Conservation (phyloP, 73 alveolate species). For the Paramecium primaurelia region DNA sequence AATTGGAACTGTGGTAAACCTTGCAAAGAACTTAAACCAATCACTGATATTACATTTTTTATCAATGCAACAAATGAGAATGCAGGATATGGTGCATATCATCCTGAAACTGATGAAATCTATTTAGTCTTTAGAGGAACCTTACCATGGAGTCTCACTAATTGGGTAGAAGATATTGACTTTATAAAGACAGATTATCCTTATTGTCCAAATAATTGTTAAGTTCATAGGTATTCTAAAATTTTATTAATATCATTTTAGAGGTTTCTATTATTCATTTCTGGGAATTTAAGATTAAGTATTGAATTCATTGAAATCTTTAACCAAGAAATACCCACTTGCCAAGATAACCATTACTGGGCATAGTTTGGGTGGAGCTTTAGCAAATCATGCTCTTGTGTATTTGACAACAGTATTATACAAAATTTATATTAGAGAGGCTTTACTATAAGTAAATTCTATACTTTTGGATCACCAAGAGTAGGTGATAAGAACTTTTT, state of each 20-base stretch:
- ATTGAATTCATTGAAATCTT: neutral
- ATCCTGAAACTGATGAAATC: conserved; percentile 27
- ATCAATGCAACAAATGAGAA: conserved; percentile 46
- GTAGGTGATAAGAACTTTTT: conserved; percentile 52
- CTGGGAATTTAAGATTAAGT: conserved; percentile 20
- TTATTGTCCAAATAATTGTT: conserved; percentile 51
- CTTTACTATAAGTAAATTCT: conserved; percentile 22
- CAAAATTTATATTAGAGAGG: neutral
- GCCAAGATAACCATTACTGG: conserved; percentile 57
- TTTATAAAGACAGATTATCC: conserved; percentile 48
- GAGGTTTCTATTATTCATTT: conserved; percentile 53
- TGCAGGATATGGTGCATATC: conserved; percentile 53
- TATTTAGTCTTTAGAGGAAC: conserved; percentile 52
- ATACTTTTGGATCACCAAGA: conserved; percentile 63
- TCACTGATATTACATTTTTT: conserved; percentile 39
- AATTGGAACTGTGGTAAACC: conserved; percentile 61
- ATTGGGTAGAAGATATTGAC: conserved; percentile 61
- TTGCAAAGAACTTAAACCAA: neutral
- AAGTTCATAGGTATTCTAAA: conserved; percentile 42
- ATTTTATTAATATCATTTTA: neutral
- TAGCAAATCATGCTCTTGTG: conserved; percentile 47
- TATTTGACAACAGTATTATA: neutral
- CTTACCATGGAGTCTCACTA: conserved; percentile 29
- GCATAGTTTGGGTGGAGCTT: conserved; percentile 63
- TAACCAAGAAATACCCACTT: conserved; percentile 38